Evolutionary conservation across 2,329 filamentous ascomycete genomes (phyloP).

Genomic region (Scytalidium sp.): DNA sequence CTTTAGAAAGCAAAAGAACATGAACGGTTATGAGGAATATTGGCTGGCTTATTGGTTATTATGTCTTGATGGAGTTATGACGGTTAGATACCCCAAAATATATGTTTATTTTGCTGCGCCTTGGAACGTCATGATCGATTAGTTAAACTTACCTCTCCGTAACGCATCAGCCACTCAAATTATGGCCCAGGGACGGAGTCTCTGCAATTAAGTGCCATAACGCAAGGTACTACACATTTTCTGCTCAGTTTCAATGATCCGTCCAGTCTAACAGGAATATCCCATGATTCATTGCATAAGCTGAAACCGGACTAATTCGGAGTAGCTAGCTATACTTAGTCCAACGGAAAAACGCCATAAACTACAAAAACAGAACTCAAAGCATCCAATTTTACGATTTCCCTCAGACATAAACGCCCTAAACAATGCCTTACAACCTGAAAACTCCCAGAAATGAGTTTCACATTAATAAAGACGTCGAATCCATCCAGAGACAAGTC

Average conservation of each 20-base stretch:
- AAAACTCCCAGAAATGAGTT: too few species aligned
- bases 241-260: too few species aligned
- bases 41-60: background rate
- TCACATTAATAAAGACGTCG: too few species aligned
- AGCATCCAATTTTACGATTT: background rate
- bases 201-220: too few species aligned
- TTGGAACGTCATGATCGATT: too few species aligned
- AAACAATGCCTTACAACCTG: background rate
- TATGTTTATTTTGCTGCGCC: too few species aligned
- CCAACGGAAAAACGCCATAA: background rate
- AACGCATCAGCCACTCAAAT: too few species aligned
- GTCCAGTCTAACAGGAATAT: background rate
- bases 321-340: background rate
- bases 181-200: too few species aligned
- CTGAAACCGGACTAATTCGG: background rate
- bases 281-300: background rate
- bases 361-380: background rate
- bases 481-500: too few species aligned
- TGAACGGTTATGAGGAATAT: slow-evolving; percentile 2
- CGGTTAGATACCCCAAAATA: background rate
- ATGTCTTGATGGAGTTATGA: background rate
- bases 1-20: slow-evolving; percentile 41
- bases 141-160: too few species aligned
- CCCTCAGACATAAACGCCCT: background rate
- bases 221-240: too few species aligned